Base-by-base conservation (phyloP, 2,329 filamentous ascomycete genomes). In the Penicillium sp. region DNA sequence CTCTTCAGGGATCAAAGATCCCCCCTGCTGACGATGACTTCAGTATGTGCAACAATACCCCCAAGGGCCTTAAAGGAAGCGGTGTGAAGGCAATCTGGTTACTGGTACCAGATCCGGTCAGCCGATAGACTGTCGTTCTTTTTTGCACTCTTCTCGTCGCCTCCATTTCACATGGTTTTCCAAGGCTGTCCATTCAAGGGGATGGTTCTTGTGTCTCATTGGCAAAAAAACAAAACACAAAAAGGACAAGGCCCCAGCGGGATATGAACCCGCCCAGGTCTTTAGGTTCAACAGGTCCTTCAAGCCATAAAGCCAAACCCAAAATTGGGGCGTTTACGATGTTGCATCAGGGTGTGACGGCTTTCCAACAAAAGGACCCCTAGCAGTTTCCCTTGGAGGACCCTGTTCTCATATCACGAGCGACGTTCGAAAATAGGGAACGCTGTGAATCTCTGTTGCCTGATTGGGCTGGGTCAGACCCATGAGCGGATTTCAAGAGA, bases 91-190 rank as follows among this genome's bases (percentile, higher is more conserved):
- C 51, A 39, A 42, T 27, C 27, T 10, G 48, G 21, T 45, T 48
- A 44, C 43, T 43, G 47, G 48, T 49, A 59, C 53, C 56, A 46
- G 48, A 58, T 52, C 55, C 32, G 61, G 60, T 61, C 66, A 65
- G 62, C 60, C 56, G 58, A 66, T 61, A 62, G 53, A 40, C 53
- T 55, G 46, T 50, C 49, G 46, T 42, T 7, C 16, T n/a, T 24
- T 39, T 22, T n/a, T 36, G 36, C 36, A 36, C 13, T 34, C 11
- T 31, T 31, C 14, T 34, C 13, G 34, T n/a, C 34, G 13, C 56
- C 54, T 51, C 55, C 65, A 64, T 58, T 68, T 69, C 67, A 69
- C 66, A 68, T 69, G 67, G 60, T 40, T 57, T 54, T 53, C 57
- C 56, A 48, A 32, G 40, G 24, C 61, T 49, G 39, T 45, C 36